Base-by-base conservation (phyloP, 1,284 basidiomycete genomes). In the Cutaneotrichosporon daszewskae region DNA sequence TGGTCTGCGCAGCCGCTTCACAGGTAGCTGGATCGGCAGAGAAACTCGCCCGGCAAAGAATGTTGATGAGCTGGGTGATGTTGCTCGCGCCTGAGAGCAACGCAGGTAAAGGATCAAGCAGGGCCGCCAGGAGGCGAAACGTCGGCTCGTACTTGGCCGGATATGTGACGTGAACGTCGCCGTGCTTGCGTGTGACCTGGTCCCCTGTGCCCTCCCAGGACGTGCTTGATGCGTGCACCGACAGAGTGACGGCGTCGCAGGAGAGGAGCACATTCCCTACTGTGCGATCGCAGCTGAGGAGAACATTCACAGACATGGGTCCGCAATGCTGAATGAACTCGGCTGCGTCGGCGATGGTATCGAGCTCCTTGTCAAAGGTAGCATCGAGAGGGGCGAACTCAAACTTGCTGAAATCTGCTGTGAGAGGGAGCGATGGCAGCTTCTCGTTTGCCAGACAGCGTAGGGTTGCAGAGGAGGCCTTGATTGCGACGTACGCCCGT, bases 21-120 rank as follows among this genome's bases (percentile, higher is more conserved):
- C 79, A 80, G 3, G 95, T 74, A 1, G 70, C 62, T 1, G 85
- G 84, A 53, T 96, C 89, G 19, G 91, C 81, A 55, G 92, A 90
- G 28, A 89, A 78, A 18, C 88, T 78, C 0, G 85, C 85, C 17
- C 82, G 79, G 36, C 92, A 77, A 18, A 95, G 77, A 72, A 90
- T 82, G 53, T 88, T 83, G 39, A 91, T 76, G 0, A 83, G 79
- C 76, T 68, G 40, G 18, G 28, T 20, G 5, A n/a, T 33, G 26
- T 43, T 48, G 20, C 32, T 28, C 3, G 35, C 31, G 1, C 37
- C 27, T 66, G 83, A 79, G 23, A 92, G 74, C 53, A 82, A 84
- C 8, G 88, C 79, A 0, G 91, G 92, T 81, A 91, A 87, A 3
- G 85, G 78, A 47, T 87, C 83, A 64, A 94, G 85, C 60, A 86